A percentile compares a stretch with the other conserved stretches of the same genome.
phyloP scores from a whole-genome alignment of 352 stramenopile genomes.

The Phytophthora capsici region DNA sequence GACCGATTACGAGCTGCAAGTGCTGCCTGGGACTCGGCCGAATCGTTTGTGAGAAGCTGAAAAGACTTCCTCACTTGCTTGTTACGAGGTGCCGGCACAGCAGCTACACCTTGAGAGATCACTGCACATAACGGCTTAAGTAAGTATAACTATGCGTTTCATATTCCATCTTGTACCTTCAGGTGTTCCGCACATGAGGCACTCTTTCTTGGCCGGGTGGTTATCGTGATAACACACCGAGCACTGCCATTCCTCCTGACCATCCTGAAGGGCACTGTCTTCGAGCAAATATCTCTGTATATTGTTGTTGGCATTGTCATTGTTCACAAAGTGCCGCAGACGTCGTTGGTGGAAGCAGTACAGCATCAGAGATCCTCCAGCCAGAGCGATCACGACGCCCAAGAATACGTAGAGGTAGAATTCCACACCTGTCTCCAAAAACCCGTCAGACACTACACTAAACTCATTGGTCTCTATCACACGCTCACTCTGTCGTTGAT shows the following conservation, averaged over 20 bases:
- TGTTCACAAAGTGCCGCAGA: conserved; percentile 57
- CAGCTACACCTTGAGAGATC: conserved; percentile 66
- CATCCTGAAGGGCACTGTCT: conserved; percentile 76
- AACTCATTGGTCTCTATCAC: not conserved
- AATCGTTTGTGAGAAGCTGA: conserved; percentile 24
- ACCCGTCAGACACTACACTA: not conserved
- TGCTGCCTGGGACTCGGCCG: conserved; percentile 37
- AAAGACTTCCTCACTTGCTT: conserved; percentile 41
- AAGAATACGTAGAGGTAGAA: conserved; percentile 84
- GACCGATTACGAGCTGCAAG: conserved; percentile 71
- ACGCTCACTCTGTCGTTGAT: conserved; percentile 32
- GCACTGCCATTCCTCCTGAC: conserved; percentile 84
- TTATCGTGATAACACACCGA: conserved; percentile 88
- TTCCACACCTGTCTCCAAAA: conserved; percentile 36
- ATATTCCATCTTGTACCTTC: conserved; percentile 45
- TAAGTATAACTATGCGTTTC: conserved; percentile 2
- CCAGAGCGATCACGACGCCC: conserved; percentile 59
- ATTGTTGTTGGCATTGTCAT: conserved; percentile 87
- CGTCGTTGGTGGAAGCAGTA: conserved; percentile 79
- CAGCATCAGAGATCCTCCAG: conserved; percentile 44
- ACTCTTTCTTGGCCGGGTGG: conserved; percentile 81
- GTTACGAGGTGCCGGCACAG: conserved; percentile 23
- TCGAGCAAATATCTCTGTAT: conserved; percentile 87
- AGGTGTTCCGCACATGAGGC: conserved; percentile 82
- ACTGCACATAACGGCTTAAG: conserved; percentile 39